Base-by-base conservation (phyloP, 805 yeast genomes). In the Yamadazyma insecticola region DNA sequence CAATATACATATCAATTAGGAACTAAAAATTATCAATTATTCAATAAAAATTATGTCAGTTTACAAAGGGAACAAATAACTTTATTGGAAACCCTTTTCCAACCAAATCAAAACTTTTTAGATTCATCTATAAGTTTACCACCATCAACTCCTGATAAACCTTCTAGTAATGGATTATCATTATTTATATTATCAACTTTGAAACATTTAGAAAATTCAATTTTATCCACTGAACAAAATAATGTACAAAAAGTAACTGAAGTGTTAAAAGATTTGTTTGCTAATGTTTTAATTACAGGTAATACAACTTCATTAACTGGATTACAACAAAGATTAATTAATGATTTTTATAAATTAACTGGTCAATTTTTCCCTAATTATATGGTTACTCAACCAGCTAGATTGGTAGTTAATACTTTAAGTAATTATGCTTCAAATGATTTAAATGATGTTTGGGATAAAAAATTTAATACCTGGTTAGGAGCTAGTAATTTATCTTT, bases 401-500 rank as follows among this genome's bases (percentile, higher is more conserved):
- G 42, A 41, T 17, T 45, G 37, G 41, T 48, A 33, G 37, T 42
- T 32, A 41, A 45, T 11, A 50, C 50, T 11, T 43, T 51, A 33
- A 48, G 51, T 16, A 52, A 50, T 33, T 45, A 49, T 29, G 49
- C 41, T 16, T 35, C 48, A 13, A 54, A 55, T 21, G 63, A 56
- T 28, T 39, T 52, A 21, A 50, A 51, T 37, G 66, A 61, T 18
- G 43, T 48, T 12, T 62, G 67, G 46, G 87, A 81, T 38, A 67
- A 79, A 39, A 74, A 67, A 40, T 72, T 66, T 41, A 74, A 80
- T 29, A 64, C 72, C 15, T 80, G 88, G 88, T 57, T 78, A 18
- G 88, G 88, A n/a, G 86, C 87, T 1, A 72, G 79, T 35, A 77
- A 78, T 40, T 65, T 81, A 43, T 77, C 82, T 10, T 69, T 73